These are phyloP conservation scores for Sanghuangporus weigelae DNA, from an alignment of 1,284 basidiomycete genomes.

Conservation along the genomic window DNA sequence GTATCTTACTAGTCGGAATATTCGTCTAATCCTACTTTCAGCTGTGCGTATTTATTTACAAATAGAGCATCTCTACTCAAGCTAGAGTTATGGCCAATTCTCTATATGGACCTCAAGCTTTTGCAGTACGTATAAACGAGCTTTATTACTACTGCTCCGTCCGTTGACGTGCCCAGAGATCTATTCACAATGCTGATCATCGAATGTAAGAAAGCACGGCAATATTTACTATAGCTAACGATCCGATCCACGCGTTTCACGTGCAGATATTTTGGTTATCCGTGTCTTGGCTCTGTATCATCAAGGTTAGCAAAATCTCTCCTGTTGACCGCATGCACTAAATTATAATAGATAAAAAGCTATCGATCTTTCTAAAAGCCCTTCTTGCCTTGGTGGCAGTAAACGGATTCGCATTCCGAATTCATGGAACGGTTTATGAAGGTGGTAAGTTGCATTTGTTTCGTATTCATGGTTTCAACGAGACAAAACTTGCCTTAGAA, in stretches of 20 bases:
- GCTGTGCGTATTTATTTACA: neutral
- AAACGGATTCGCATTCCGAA: too few species aligned
- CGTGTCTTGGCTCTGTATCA: slow-evolving; percentile 8
- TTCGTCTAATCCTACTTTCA: neutral
- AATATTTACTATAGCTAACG: neutral
- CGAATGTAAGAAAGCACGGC: neutral
- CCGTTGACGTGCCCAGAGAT: too few species aligned
- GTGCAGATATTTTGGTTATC: slow-evolving; percentile 4
- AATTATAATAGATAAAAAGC: neutral
- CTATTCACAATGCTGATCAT: neutral
- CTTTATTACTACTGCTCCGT: neutral
- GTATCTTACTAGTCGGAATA: neutral
- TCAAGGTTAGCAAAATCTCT: neutral
- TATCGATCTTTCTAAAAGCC: neutral
- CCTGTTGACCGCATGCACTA: neutral
- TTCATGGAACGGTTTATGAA: too few species aligned
- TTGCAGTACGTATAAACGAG: neutral
- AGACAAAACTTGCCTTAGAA: too few species aligned
- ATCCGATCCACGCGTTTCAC: too few species aligned
- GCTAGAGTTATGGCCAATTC: neutral
- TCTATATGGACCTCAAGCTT: neutral
- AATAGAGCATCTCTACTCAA: neutral
- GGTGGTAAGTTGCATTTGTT: too few species aligned
- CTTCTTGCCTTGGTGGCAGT: neutral
- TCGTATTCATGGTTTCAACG: too few species aligned